phyloP scores from a whole-genome alignment of 768 basidiomycete genomes.

The Flagelloscypha sp. region DNA sequence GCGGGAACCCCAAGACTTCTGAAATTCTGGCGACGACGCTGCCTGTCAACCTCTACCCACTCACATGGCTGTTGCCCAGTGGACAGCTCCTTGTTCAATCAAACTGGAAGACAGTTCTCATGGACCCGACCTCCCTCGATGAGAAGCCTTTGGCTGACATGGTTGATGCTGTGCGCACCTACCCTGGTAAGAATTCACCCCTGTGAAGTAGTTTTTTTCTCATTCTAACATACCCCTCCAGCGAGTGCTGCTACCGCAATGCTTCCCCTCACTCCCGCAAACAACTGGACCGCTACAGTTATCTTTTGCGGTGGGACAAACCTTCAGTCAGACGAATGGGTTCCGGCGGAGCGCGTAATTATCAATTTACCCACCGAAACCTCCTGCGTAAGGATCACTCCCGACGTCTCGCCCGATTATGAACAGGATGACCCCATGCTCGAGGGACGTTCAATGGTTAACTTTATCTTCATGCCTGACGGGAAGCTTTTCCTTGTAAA shows the following conservation, averaged over 20 bases:
- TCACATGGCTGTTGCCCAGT: conserved; percentile 69
- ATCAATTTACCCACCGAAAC: conserved; percentile 50
- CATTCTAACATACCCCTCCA: no score
- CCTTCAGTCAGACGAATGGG: conserved; percentile 38
- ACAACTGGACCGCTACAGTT: conserved; percentile 77
- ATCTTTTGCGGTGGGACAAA: conserved; percentile 82
- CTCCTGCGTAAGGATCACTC: conserved; percentile 74
- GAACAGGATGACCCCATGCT: conserved; percentile 57
- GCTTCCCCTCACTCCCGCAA: conserved; percentile 74
- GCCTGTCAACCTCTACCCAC: conserved; percentile 69
- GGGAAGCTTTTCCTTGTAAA: conserved; percentile 61
- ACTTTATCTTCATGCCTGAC: conserved; percentile 61
- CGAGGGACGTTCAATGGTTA: conserved; percentile 64
- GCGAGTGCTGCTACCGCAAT: conserved; percentile 72
- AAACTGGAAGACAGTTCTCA: conserved; percentile 54
- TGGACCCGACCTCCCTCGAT: conserved; percentile 51
- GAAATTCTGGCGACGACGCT: conserved; percentile 60
- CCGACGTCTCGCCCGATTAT: conserved; percentile 55
- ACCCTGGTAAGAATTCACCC: no score
- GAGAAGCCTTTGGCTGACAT: conserved; percentile 58
- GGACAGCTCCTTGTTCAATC: conserved; percentile 56
- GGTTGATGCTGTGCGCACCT: conserved; percentile 65
- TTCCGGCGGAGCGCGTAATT: conserved; percentile 38
- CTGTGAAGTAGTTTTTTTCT: no score
- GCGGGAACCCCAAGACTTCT: conserved; percentile 45